A percentile compares a stretch with the other conserved stretches of the same genome.
These are phyloP conservation scores for Astrocystis sublimbata DNA, from an alignment of 495 filamentous ascomycete species.

Conservation along the genomic window DNA sequence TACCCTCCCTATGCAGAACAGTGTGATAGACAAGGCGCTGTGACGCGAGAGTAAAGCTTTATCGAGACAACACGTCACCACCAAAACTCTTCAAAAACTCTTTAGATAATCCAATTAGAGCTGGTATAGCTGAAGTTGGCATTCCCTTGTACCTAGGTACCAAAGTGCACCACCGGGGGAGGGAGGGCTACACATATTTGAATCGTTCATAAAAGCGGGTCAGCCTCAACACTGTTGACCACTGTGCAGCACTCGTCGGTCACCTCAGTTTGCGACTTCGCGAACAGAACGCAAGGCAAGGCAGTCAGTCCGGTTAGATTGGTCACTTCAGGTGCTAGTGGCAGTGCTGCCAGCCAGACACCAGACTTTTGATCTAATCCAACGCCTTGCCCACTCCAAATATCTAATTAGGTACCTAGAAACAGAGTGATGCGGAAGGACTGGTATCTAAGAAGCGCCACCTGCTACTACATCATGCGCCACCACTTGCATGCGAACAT, in stretches of 20 bases:
- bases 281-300: too few species aligned
- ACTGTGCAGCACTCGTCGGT: too few species aligned
- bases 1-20: background rate
- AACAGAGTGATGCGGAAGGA: too few species aligned
- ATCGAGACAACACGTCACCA: background rate
- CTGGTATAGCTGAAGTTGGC: background rate
- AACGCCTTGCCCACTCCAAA: too few species aligned
- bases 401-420: too few species aligned
- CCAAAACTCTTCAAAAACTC: too few species aligned
- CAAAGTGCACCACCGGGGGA: background rate
- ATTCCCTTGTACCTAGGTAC: background rate
- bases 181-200: background rate
- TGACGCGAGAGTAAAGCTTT: background rate
- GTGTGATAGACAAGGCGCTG: too few species aligned
- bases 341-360: too few species aligned
- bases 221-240: background rate
- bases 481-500: conserved; percentile 6
- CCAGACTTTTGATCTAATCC: background rate
- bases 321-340: too few species aligned
- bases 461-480: conserved; percentile 27
- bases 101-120: background rate
- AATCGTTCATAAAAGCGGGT: conserved; percentile 11
- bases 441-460: too few species aligned
- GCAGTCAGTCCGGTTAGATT: background rate
- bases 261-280: too few species aligned